Percentiles rank a stretch among this genome's conserved stretches.
phyloP scores from a whole-genome alignment of 1,284 basidiomycete species.

The Boletus hoseneyae region DNA sequence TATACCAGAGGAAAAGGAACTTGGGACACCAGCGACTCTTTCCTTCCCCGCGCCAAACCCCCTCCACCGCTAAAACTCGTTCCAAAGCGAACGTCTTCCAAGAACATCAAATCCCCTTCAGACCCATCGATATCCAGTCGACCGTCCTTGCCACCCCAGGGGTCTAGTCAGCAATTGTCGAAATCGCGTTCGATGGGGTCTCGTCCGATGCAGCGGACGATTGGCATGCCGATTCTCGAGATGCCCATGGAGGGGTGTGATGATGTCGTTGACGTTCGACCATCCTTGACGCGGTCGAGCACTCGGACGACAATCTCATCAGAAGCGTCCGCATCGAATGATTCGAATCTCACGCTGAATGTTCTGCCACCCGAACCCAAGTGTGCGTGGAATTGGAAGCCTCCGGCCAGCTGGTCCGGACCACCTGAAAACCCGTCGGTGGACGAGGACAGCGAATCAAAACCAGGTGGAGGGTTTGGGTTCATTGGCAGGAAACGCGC shows the following conservation, averaged over 20 bases:
- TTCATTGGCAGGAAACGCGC: not conserved
- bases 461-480: not conserved
- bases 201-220: not conserved
- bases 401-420: conserved; percentile 21
- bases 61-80: conserved; percentile 13
- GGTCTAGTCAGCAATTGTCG: not conserved
- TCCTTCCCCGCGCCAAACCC: conserved; percentile 23
- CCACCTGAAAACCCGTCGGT: not conserved
- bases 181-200: not conserved
- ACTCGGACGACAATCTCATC: conserved; percentile 4
- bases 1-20: not conserved
- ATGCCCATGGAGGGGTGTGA: not conserved
- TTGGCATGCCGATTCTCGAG: not conserved
- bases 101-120: not conserved
- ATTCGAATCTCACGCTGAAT: no score
- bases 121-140: not conserved
- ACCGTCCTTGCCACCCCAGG: not conserved
- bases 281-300: not conserved
- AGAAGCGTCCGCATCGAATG: conserved; percentile 5
- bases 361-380: not conserved
- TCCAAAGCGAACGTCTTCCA: conserved; percentile 13
- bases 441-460: not conserved
- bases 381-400: conserved; percentile 17
- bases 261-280: not conserved
- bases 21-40: conserved; percentile 20